Evolutionary conservation across 495 filamentous ascomycete species (phyloP), one percentile per base, ranked within the genome.

Genomic region (Massariosphaeria phaeospora): DNA sequence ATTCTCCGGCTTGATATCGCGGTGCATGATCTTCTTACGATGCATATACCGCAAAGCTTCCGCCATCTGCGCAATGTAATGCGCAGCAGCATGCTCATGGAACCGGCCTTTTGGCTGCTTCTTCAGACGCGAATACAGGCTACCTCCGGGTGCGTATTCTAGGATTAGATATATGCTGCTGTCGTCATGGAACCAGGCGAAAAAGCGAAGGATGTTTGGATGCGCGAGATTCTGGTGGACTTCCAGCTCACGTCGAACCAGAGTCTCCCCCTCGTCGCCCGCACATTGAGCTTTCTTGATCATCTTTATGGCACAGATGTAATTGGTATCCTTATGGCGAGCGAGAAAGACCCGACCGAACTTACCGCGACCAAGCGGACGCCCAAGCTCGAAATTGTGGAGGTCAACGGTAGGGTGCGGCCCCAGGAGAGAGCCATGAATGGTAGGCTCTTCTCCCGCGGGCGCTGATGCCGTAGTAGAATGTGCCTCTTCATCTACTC

Each of bases 1-100:
- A 53, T 98, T 98, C 68, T 98, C 93, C 1, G 93, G 93, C 69
- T 98, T 98, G 67, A 97, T 95, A 60, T 98, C 93, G 39, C 93
- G 88, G 70, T 98, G 93, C 8, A 96, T 91, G 63, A 97, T 93
- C 59, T 89, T 89, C 91, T 69, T 98, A 90, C 88, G 95, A 54
- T 36, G 57, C 75, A 97, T 62, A 70, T 97, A 96, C 63, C 91
- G 93, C 50, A 96, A 73, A 2, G 89, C 91, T 48, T 95, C 83
- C 53, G 96, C 93, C 13, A 98, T 71, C 67, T 98, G 93, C 10
- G 79, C 73, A 61, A 97, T 95, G 6, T 96, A 77, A 65, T 85
- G 89, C 24, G 89, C 81, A 11, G 85, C 76, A 59, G 95, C 86
- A 8, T 71, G 72, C 66, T 98, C 93, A 2, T 79, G 82, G 53